phyloP scores from a whole-genome alignment of 2,329 filamentous ascomycete genomes.

The Trichoderma gracile region DNA sequence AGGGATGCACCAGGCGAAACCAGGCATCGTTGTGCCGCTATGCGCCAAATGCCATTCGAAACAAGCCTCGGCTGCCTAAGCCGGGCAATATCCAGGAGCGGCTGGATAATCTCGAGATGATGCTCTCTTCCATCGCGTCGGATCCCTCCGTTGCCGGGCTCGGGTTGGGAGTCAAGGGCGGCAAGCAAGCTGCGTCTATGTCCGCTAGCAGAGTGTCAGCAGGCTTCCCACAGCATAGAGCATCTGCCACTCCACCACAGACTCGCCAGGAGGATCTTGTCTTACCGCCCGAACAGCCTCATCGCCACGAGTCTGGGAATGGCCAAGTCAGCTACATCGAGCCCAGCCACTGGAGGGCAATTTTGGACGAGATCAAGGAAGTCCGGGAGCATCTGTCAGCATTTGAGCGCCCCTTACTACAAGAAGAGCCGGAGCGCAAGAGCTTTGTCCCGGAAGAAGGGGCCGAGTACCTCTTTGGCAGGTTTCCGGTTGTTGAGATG shows the following conservation, averaged over 20 bases:
- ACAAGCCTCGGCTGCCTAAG: slow-evolving; percentile 11
- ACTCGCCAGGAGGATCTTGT: not conserved
- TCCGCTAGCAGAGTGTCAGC: not conserved
- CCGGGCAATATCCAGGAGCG: slow-evolving; percentile 7
- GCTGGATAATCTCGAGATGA: slow-evolving; percentile 7
- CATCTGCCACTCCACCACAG: not conserved
- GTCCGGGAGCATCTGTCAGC: slow-evolving; percentile 11
- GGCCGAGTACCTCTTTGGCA: not conserved
- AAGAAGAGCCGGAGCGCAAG: slow-evolving; percentile 1
- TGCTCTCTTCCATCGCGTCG: slow-evolving; percentile 5
- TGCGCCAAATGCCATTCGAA: slow-evolving; percentile 11
- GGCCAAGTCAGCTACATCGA: slow-evolving; percentile 12
- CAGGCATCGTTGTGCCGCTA: slow-evolving; percentile 10
- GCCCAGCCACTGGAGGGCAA: slow-evolving; percentile 10
- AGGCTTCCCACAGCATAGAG: not conserved
- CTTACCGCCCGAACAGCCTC: slow-evolving; percentile 4
- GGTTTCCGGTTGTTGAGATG: not conserved
- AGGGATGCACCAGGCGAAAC: slow-evolving; percentile 5
- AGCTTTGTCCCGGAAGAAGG: not conserved
- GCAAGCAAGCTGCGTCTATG: not conserved
- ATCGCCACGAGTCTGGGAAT: slow-evolving; percentile 10
- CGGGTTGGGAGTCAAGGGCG: not conserved
- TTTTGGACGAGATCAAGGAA: slow-evolving; percentile 16
- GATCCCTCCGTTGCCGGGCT: not conserved
- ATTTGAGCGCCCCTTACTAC: not conserved